A percentile compares a stretch with the other conserved stretches of the same genome.
These are phyloP conservation scores for Escovopsis sp. DNA, from an alignment of 2,329 filamentous ascomycete species.

Conservation along the genomic window DNA sequence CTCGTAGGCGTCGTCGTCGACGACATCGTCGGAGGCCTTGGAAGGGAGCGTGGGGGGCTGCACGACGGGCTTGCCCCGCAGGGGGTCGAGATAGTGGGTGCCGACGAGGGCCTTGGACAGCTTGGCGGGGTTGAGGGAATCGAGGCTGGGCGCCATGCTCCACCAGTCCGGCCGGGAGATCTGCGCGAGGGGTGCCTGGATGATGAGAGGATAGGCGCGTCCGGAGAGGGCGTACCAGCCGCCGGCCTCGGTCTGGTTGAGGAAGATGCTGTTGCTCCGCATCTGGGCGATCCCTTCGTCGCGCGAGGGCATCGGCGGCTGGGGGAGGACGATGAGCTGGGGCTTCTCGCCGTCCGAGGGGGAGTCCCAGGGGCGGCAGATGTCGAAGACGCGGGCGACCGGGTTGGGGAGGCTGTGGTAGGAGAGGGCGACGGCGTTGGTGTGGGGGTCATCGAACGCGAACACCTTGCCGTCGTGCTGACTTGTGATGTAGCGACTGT, in stretches of 20 bases:
- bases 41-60: slow-evolving; percentile 24
- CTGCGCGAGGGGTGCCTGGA: slow-evolving; percentile 41
- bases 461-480: slow-evolving; percentile 73
- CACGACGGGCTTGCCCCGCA: slow-evolving; percentile 14
- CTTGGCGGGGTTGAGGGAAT: slow-evolving; percentile 27
- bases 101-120: slow-evolving; percentile 50
- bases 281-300: slow-evolving; percentile 34
- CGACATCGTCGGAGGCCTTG: slow-evolving; percentile 13
- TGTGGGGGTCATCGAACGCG: slow-evolving; percentile 54
- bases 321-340: slow-evolving; percentile 70
- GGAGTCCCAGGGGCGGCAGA: slow-evolving; percentile 59
- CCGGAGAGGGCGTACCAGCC: slow-evolving; percentile 94
- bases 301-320: slow-evolving; percentile 52
- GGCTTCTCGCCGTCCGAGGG: slow-evolving; percentile 45
- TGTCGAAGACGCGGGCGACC: slow-evolving; percentile 77
- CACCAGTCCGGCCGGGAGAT: slow-evolving; percentile 32
- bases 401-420: slow-evolving; percentile 57
- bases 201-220: slow-evolving; percentile 67
- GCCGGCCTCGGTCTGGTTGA: slow-evolving; percentile 74
- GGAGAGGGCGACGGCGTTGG: slow-evolving; percentile 40
- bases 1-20: slow-evolving; percentile 13
- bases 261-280: slow-evolving; percentile 54
- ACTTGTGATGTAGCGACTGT: slow-evolving; percentile 79
- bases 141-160: slow-evolving; percentile 24
- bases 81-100: slow-evolving; percentile 46